Evolutionary conservation across 2,329 filamentous ascomycete genomes (phyloP).

Genomic region (Pseudogymnoascus sp.): DNA sequence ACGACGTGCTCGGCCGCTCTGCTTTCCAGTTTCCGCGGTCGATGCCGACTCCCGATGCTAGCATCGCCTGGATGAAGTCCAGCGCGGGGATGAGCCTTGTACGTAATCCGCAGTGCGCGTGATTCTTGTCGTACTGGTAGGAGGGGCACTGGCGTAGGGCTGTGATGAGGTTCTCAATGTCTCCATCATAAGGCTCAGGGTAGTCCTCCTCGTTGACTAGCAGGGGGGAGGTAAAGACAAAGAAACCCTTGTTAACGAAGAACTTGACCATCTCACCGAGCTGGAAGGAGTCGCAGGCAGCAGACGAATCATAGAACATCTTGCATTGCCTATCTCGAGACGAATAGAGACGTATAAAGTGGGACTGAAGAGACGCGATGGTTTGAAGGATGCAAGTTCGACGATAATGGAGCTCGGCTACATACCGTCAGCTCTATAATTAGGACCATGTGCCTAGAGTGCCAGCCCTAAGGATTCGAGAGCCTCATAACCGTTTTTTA

Average conservation of each 20-base stretch:
- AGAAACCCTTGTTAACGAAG: conserved; percentile 50
- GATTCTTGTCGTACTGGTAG: conserved; percentile 67
- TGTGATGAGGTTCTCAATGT: conserved; percentile 51
- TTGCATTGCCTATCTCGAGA: conserved; percentile 61
- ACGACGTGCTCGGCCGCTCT: conserved; percentile 32
- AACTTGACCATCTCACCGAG: conserved; percentile 71
- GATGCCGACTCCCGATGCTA: conserved; percentile 39
- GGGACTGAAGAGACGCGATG: conserved; percentile 57
- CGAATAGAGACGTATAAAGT: conserved; percentile 60
- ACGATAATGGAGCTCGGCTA: conserved; percentile 58
- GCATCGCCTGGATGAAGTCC: conserved; percentile 52
- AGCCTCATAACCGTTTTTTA: background rate
- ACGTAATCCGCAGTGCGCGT: conserved; percentile 63
- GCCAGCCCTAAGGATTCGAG: background rate
- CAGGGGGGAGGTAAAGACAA: conserved; percentile 46
- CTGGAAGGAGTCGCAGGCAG: conserved; percentile 68
- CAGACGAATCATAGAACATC: conserved; percentile 63
- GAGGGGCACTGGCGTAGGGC: conserved; percentile 56
- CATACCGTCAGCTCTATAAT: conserved; percentile 12
- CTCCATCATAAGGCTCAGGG: conserved; percentile 41
- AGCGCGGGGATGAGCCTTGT: conserved; percentile 57
- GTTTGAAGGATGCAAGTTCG: conserved; percentile 60
- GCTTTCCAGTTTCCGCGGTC: conserved; percentile 39
- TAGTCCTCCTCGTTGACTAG: conserved; percentile 28
- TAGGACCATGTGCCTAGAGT: conserved; percentile 11